phyloP scores from a whole-genome alignment of 495 filamentous ascomycete species.

The Aspergillus sclerotiicarbonarius region DNA sequence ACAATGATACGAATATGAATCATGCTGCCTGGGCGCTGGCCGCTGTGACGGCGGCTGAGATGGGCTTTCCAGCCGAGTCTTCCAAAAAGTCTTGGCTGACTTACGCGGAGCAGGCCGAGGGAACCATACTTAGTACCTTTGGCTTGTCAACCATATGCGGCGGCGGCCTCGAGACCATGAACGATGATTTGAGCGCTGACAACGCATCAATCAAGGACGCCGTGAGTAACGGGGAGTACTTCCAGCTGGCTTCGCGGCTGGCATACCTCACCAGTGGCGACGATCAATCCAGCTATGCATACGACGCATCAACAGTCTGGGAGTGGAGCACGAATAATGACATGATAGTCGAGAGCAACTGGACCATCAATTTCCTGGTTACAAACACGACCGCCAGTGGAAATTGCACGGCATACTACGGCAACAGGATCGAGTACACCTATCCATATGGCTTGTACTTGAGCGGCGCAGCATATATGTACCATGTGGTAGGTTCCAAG shows the following conservation, averaged over 20 bases:
- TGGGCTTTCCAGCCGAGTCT: neutral
- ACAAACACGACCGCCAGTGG: neutral
- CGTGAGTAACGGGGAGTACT: neutral
- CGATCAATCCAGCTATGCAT: neutral
- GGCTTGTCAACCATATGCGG: neutral
- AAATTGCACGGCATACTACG: neutral
- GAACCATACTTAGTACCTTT: neutral
- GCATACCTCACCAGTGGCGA: neutral
- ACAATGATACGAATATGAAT: neutral
- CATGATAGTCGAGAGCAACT: neutral
- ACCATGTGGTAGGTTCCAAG: neutral
- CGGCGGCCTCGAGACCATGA: neutral
- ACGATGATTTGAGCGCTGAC: no score
- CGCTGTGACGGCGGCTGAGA: neutral
- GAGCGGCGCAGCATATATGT: neutral
- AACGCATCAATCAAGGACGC: neutral
- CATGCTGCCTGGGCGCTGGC: neutral
- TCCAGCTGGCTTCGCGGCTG: neutral
- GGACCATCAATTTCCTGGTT: neutral
- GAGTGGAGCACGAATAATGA: neutral
- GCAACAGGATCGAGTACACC: neutral
- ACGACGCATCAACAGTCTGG: neutral
- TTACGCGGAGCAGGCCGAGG: neutral
- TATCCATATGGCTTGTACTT: neutral
- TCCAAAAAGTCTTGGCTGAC: neutral